Evolutionary conservation across 2,329 filamentous ascomycete genomes (phyloP), one percentile per base, ranked within the genome.

Genomic region (Huntiella bhutanensis): DNA sequence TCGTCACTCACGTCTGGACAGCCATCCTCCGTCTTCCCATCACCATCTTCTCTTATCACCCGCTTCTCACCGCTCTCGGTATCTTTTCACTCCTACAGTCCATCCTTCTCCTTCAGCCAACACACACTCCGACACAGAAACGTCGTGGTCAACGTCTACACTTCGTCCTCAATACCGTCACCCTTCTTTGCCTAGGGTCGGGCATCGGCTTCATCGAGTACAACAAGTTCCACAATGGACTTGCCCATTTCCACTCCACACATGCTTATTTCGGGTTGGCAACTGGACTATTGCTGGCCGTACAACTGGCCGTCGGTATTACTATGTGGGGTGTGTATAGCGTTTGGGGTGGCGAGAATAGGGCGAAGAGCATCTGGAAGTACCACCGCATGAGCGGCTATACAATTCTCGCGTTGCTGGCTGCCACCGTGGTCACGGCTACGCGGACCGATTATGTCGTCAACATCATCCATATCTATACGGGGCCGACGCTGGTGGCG

Each of bases 11-110:
- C 48, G 69, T 93, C 53, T 94, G 85, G 84, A 73, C 75, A 40
- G 73, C 73, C 47, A 73, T 95, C 52, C 75, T 94, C 57, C 71
- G 75, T 37, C 68, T 78, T 47, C 61, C 65, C 28, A 58, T 92
- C 51, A 82, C 83, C 35, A 75, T 94, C 55, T 94, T 96, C 70
- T 86, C 84, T 13, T 76, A 80, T 6, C 88, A 96, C 61, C 88
- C 88, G 5, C 77, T 95, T 58, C 66, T 78, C 49, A 68, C 73
- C 62, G 69, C 66, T 8, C 53, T 80, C 48, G 86, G 77, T 42
- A 61, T 93, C 49, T 68, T 94, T 51, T 68, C 84, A 49, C 68
- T 91, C 55, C 71, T 82, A 13, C 80, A 95, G 67, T 80, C 80
- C 47, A 75, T 87, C 53, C 75, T 96, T 45, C 66, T 91, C 54